Evolutionary conservation across 1,139 yeast genomes (phyloP).

Genomic region (Suhomyces maxii): DNA sequence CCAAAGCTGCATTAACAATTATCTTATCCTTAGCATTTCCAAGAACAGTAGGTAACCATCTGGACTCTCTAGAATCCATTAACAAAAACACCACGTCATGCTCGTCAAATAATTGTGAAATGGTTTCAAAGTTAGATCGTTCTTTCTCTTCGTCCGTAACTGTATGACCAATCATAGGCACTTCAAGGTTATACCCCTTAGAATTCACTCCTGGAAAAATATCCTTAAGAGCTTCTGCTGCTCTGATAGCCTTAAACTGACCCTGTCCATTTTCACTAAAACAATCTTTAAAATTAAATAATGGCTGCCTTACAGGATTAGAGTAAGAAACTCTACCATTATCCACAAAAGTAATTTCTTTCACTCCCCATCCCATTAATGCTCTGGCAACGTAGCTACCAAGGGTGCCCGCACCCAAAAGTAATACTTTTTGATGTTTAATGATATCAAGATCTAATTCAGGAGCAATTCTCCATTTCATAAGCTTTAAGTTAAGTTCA

Average conservation of each 20-base stretch:
- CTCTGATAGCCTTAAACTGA: conserved; percentile 67
- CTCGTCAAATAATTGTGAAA: conserved; percentile 54
- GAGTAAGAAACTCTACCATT: conserved; percentile 86
- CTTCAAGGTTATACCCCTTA: conserved; percentile 62
- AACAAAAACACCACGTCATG: conserved; percentile 79
- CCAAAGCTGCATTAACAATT: conserved; percentile 90
- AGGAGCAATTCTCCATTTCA: conserved; percentile 97
- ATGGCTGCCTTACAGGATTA: conserved; percentile 93
- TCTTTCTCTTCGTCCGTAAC: conserved; percentile 55
- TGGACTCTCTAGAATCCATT: conserved; percentile 91
- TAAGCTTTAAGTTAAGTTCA: conserved; percentile 81
- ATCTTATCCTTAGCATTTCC: conserved; percentile 65
- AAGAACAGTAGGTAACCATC: conserved; percentile 93
- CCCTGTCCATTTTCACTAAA: conserved; percentile 60
- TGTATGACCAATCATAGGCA: conserved; percentile 97
- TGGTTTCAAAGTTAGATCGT: conserved; percentile 48
- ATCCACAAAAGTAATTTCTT: conserved; percentile 83
- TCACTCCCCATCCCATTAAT: conserved; percentile 91
- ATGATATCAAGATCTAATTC: conserved; percentile 66
- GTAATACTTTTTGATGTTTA: conserved; percentile 59
- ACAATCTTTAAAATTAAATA: conserved; percentile 77
- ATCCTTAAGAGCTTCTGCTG: conserved; percentile 68
- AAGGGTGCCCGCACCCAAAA: conserved; percentile 95
- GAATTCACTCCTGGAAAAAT: conserved; percentile 78
- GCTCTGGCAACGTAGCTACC: conserved; percentile 91